Percentiles rank a stretch among this genome's conserved stretches.
These are phyloP conservation scores for Candolleomyces efflorescens DNA, from an alignment of 768 basidiomycete species.

Conservation along the genomic window DNA sequence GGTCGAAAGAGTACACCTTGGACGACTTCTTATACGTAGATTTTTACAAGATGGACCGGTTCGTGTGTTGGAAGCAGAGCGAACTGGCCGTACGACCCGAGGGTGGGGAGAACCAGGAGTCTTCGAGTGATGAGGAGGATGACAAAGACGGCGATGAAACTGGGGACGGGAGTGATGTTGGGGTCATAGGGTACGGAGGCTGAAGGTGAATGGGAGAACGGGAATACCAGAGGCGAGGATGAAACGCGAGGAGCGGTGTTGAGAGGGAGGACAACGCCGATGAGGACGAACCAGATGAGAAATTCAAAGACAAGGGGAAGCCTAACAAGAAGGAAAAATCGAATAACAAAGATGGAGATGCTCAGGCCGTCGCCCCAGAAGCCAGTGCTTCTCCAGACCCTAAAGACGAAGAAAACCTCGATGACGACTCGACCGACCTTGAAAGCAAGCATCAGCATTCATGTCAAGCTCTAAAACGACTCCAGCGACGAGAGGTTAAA, in stretches of 20 bases:
- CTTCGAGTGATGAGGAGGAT: constrained; percentile 55
- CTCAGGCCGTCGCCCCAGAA: constrained; percentile 1
- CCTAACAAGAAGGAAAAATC: constrained; percentile 17
- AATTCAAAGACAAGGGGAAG: constrained; percentile 6
- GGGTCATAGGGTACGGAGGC: constrained; percentile 39
- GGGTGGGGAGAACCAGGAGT: constrained; percentile 59
- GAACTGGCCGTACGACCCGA: constrained; percentile 51
- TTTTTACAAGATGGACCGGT: constrained; percentile 85
- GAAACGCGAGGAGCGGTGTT: constrained; percentile 10
- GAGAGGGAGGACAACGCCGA: constrained; percentile 10
- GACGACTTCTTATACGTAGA: constrained; percentile 83
- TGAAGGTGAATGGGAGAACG: constrained; percentile 38
- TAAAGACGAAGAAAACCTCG: constrained; percentile 1
- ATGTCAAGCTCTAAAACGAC: constrained; percentile 54
- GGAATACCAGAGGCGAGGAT: no score
- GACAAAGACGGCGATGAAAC: constrained; percentile 56
- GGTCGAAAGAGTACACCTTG: constrained; percentile 80
- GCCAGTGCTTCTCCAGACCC: not conserved
- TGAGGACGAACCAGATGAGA: not conserved
- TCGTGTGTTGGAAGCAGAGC: constrained; percentile 66
- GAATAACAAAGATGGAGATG: not conserved
- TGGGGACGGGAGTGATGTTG: constrained; percentile 37
- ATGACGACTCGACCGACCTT: constrained; percentile 22
- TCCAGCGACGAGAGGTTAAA: constrained; percentile 39
- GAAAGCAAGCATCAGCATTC: constrained; percentile 32